phyloP scores from a whole-genome alignment of 2,329 filamentous ascomycete species.

The Colletotrichum limetticola region DNA sequence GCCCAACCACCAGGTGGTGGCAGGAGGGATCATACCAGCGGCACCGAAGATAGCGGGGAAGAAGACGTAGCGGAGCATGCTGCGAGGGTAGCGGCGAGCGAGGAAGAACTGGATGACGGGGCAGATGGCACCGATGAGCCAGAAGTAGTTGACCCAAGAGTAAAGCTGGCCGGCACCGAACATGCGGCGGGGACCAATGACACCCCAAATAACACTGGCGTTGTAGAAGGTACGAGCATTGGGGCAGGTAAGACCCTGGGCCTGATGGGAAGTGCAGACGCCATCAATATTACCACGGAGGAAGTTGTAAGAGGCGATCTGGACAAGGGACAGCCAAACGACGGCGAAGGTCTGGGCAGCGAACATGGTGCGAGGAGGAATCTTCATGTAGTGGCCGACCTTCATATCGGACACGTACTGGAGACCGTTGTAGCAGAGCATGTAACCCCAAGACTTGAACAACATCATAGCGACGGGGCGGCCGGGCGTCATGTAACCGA shows the following conservation, averaged over 20 bases:
- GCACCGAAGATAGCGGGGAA: constrained; percentile 65
- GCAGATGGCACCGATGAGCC: constrained; percentile 60
- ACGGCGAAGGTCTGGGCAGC: constrained; percentile 54
- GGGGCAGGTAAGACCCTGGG: constrained; percentile 66
- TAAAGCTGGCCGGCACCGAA: constrained; percentile 57
- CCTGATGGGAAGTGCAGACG: constrained; percentile 61
- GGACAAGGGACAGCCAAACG: constrained; percentile 51
- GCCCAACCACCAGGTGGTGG: constrained; percentile 65
- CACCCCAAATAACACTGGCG: constrained; percentile 69
- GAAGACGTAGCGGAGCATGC: constrained; percentile 59
- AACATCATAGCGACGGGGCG: constrained; percentile 61
- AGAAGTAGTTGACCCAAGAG: constrained; percentile 61
- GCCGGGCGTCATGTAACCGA: constrained; percentile 60
- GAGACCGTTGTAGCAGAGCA: constrained; percentile 58
- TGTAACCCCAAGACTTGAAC: constrained; percentile 60
- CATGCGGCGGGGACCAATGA: constrained; percentile 57
- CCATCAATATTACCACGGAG: constrained; percentile 59
- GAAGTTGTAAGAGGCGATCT: constrained; percentile 52
- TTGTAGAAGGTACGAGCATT: constrained; percentile 69
- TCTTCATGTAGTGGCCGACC: constrained; percentile 64
- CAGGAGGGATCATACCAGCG: constrained; percentile 61
- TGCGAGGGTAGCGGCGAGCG: constrained; percentile 58
- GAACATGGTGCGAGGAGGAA: constrained; percentile 62
- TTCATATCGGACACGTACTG: constrained; percentile 61
- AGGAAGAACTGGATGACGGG: constrained; percentile 61